Evolutionary conservation across 2,329 filamentous ascomycete genomes (phyloP), one percentile per base, ranked within the genome.

Genomic region (Thermothelomyces thermophilus): DNA sequence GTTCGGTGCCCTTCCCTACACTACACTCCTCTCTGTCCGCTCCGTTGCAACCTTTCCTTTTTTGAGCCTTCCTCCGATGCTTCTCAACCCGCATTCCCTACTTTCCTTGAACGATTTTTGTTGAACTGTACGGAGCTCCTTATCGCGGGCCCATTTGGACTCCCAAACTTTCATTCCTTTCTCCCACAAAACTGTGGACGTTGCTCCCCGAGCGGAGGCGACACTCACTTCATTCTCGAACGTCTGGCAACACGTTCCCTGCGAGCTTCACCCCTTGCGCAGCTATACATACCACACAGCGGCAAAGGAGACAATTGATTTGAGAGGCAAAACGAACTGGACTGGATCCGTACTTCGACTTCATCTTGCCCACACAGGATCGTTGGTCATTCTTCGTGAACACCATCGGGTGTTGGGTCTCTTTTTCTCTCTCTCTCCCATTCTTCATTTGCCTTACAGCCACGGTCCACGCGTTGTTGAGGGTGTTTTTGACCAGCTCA

Each of bases 81-180:
- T 54, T 52, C 17, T 46, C 45, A 51, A 46, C 54, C 52, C 24
- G 35, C 53, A 51, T 48, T 46, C 8, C 45, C 35, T 19, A 49
- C 57, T 55, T 50, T 60, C 58, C 55, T 56, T 61, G 51, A 49
- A 49, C 47, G 43, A 43, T 37, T 44, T 14, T 46, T 47, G 33
- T 54, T 56, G 50, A 48, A 41, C 54, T 60, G 50, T 48, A 52
- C 47, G 42, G 53, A 55, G 50, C 46, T 56, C 54, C 53, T 54
- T 53, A 55, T 59, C 55, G 56, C 55, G 36, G 51, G 50, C 48
- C 50, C 45, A 48, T 54, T 52, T 52, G 51, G 53, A 55, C 54
- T 55, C 51, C 46, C 55, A 47, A 50, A 59, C 47, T 53, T 45
- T 41, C 54, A 57, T 58, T 57, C 54, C 52, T 51, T 51, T 42